phyloP scores from a whole-genome alignment of 169 alveolate species.

The Plasmodium cynomolgi region DNA sequence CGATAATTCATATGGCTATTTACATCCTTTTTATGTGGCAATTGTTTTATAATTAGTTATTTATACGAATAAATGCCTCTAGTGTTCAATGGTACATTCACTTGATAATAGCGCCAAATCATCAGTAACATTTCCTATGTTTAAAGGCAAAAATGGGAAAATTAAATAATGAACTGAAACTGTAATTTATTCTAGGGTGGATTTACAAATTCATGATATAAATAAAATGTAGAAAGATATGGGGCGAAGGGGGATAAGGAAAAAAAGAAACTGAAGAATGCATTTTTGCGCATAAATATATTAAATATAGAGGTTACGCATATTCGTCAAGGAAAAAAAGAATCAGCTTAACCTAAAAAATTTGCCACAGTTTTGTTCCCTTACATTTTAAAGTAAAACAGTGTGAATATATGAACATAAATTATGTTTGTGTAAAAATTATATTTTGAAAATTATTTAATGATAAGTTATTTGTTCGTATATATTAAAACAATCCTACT shows the following conservation, averaged over 20 bases:
- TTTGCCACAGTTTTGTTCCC: neutral
- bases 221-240: neutral
- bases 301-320: too few species aligned
- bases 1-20: neutral
- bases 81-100: neutral
- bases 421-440: neutral
- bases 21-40: neutral
- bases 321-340: too few species aligned
- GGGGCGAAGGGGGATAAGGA: neutral
- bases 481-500: too few species aligned
- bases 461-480: too few species aligned
- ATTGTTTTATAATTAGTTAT: neutral
- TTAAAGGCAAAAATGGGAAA: neutral
- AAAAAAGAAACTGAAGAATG: neutral
- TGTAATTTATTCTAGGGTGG: neutral
- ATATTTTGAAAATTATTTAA: too few species aligned
- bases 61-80: neutral
- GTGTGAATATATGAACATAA: neutral
- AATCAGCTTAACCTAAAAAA: neutral
- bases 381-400: too few species aligned
- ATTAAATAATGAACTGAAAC: neutral
- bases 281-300: too few species aligned
- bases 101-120: neutral
- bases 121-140: neutral
- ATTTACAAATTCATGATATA: neutral